These are phyloP conservation scores for Xerocomus cyaneibrunnescens DNA, from an alignment of 1,284 basidiomycete species.

Conservation along the genomic window DNA sequence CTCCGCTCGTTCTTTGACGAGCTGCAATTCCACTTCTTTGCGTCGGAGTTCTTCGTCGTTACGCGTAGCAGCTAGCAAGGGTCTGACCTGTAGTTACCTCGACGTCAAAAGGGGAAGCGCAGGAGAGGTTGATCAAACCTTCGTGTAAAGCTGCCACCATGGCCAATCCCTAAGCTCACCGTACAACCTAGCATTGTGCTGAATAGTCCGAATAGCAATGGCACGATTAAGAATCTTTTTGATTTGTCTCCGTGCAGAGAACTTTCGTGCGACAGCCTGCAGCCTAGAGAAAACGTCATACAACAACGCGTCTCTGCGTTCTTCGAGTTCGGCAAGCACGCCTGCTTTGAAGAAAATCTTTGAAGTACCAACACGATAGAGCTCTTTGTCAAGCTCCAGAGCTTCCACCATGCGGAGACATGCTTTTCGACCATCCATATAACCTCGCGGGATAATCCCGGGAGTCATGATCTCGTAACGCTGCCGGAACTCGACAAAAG, in stretches of 20 bases:
- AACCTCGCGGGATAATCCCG: constrained; percentile 88
- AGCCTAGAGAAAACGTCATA: constrained; percentile 90
- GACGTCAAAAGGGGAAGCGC: neutral
- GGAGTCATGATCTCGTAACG: constrained; percentile 97
- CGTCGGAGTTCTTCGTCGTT: constrained; percentile 90
- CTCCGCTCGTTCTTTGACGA: constrained; percentile 84
- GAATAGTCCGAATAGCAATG: constrained; percentile 88
- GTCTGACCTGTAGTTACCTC: constrained; percentile 66
- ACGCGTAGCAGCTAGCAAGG: constrained; percentile 88
- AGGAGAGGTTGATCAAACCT: constrained; percentile 44
- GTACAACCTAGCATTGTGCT: constrained; percentile 92
- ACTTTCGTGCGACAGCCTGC: constrained; percentile 86
- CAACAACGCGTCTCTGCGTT: constrained; percentile 83
- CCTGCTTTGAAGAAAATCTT: constrained; percentile 99
- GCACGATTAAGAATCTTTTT: constrained; percentile 95
- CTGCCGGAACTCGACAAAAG: constrained; percentile 96
- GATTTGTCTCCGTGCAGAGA: constrained; percentile 86
- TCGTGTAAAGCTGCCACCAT: constrained; percentile 99
- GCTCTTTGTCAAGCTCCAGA: constrained; percentile 82
- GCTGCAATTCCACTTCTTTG: constrained; percentile 84
- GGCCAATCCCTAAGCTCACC: constrained; percentile 92
- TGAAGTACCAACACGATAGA: constrained; percentile 92
- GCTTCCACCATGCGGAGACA: constrained; percentile 92
- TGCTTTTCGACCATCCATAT: constrained; percentile 97
- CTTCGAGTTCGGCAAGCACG: constrained; percentile 96